Base-by-base conservation (phyloP, 192 early-diverging fungal genomes). In the Entrophospora sp. region DNA sequence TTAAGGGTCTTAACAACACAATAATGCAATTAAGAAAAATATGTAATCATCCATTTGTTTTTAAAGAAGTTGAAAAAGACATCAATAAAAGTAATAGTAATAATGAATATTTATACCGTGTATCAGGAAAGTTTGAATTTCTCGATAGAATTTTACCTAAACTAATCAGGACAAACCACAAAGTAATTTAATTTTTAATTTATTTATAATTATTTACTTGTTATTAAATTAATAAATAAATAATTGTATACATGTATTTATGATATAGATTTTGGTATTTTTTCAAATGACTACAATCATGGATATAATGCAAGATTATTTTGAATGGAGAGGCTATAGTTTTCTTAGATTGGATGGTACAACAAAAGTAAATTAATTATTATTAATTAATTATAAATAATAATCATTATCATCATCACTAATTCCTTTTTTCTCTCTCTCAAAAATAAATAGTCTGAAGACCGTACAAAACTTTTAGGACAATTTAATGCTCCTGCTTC, bases 1-100 rank as follows among this genome's bases (percentile, higher is more conserved):
- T n/a, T n/a, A n/a, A n/a, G n/a, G n/a, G n/a, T n/a, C n/a, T n/a
- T n/a, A n/a, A n/a, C n/a, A 99, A 99, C 78, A 83, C 91, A 9
- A 87, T 99, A 49, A 95, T 99, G 96, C 94, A 99, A 71, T 84
- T 99, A 56, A 86, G 95, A 37, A 97, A 97, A 73, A 90, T 99
- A 66, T 93, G 91, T 73, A 99, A 97, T 77, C 96, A 99, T 77
- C 96, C 96, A 42, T 99, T 89, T 73, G 93, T 96, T 13, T 97
- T 92, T 80, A 85, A 89, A 51, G 90, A 91, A 61, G 94, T 99
- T 0, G 93, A 96, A 70, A 74, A 83, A 35, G 70, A 79, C n/a
- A 79, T 99, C 75, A 91, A 93, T 67, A 91, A 91, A 7, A 64
- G 72, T 30, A 71, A 80, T 37, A 73, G 65, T 22, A 89, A 81